Evolutionary conservation across 2,329 filamentous ascomycete genomes (phyloP), one percentile per base, ranked within the genome.

Genomic region (Exophiala spinifera): DNA sequence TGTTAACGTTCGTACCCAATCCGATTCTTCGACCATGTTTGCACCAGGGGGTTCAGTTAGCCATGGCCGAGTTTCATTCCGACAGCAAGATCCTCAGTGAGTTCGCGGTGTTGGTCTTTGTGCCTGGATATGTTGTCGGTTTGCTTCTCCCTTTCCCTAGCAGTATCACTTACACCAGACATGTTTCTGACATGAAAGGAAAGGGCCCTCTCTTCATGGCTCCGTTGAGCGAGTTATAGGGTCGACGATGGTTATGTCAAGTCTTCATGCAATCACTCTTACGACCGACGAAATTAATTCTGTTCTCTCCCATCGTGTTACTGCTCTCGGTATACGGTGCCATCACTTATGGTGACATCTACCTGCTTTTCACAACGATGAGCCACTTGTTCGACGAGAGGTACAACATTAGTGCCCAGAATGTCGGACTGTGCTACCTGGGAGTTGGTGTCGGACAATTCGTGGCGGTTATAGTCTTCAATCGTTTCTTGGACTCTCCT

Each of bases 151-250:
- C n/a, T n/a, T n/a, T n/a, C n/a, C n/a, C n/a, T n/a, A n/a, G n/a
- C n/a, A n/a, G n/a, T n/a, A n/a, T n/a, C n/a, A n/a, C n/a, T n/a
- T n/a, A n/a, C n/a, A n/a, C n/a, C n/a, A n/a, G n/a, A n/a, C n/a
- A n/a, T n/a, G n/a, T n/a, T n/a, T n/a, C n/a, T n/a, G n/a, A n/a
- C n/a, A n/a, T n/a, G n/a, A n/a, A n/a, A n/a, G n/a, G n/a, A n/a
- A n/a, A n/a, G n/a, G 82, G 82, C 0, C 82, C 82, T 1, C 67
- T 85, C 5, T 70, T 83, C 45, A 65, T 85, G 2, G 79, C 81
- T 1, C 82, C 82, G 0, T 63, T 85, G 40, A 81, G 77, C 1
- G 85, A 88, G 66, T 79, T 87, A 51, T 87, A 85, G 63, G 85
- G 86, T 1, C 77, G 85, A 3, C 69, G 81, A 2, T 68, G 76